These are phyloP conservation scores for Talaromyces ruber DNA, from an alignment of 495 filamentous ascomycete species.

Conservation along the genomic window DNA sequence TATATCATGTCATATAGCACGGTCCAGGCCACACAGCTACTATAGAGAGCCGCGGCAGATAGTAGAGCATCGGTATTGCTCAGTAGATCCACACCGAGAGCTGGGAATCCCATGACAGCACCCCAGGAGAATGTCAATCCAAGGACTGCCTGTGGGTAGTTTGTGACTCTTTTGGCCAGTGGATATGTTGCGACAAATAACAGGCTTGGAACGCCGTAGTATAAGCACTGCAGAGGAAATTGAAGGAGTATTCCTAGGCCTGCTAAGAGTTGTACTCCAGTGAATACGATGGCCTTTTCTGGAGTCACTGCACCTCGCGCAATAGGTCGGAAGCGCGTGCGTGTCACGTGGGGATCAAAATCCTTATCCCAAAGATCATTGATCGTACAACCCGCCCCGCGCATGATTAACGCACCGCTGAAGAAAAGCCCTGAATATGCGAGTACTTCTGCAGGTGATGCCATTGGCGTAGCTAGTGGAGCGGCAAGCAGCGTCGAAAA, in stretches of 20 bases:
- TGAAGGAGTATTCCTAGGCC: conserved; percentile 78
- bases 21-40: conserved; percentile 87
- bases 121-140: conserved; percentile 96
- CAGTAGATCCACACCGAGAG: conserved; percentile 75
- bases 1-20: conserved; percentile 98
- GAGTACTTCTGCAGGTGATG: conserved; percentile 47
- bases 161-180: conserved; percentile 83
- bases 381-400: conserved; percentile 94
- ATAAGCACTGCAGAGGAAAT: conserved; percentile 77
- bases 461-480: conserved; percentile 30
- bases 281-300: conserved; percentile 67
- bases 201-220: conserved; percentile 79
- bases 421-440: conserved; percentile 75
- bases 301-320: conserved; percentile 77
- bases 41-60: conserved; percentile 67
- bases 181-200: conserved; percentile 78
- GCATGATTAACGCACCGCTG: conserved; percentile 85
- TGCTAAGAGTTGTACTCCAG: conserved; percentile 68
- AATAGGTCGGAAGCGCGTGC: conserved; percentile 82
- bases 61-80: conserved; percentile 52
- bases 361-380: conserved; percentile 97
- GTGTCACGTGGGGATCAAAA: conserved; percentile 80
- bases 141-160: conserved; percentile 90
- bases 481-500: conserved; percentile 49
- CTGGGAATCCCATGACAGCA: conserved; percentile 93